phyloP scores from a whole-genome alignment of 2,329 filamentous ascomycete species.

The Cladophialophora exuberans region DNA sequence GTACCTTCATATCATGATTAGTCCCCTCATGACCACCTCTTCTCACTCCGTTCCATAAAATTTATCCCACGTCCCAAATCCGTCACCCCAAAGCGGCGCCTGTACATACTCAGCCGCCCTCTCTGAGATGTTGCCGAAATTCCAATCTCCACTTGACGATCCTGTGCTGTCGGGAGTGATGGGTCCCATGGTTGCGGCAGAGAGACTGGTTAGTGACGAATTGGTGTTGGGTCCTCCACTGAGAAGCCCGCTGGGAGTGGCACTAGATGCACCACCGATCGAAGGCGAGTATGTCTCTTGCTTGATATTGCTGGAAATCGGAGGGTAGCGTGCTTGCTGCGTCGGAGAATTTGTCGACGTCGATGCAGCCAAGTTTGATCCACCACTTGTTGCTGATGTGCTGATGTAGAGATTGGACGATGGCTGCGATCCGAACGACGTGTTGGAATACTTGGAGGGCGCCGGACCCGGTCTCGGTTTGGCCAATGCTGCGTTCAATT shows the following conservation, averaged over 20 bases:
- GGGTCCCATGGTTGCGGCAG: constrained; percentile 37
- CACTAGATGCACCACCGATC: constrained; percentile 5
- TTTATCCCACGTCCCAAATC: no score
- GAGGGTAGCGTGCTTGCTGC: constrained; percentile 20
- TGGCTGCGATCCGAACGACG: constrained; percentile 15
- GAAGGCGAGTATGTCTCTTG: constrained; percentile 25
- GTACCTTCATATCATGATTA: no score
- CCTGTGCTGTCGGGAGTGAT: constrained; percentile 49
- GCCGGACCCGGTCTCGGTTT: constrained; percentile 15
- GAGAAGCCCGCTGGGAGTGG: constrained; percentile 6
- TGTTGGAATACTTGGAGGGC: constrained; percentile 1
- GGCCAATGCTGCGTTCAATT: constrained; percentile 47
- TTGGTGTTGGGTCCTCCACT: constrained; percentile 1
- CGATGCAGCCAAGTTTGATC: constrained; percentile 3
- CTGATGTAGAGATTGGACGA: constrained; percentile 7
- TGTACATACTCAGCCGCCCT: constrained; percentile 53
- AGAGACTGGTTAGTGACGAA: no score
- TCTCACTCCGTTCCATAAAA: no score
- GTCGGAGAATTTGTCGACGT: neutral
- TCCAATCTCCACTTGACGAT: constrained; percentile 48
- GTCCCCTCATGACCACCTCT: no score
- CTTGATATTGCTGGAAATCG: constrained; percentile 10
- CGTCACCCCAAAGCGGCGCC: constrained; percentile 46
- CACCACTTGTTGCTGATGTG: no score
- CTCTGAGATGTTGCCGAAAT: constrained; percentile 49